Base-by-base conservation (phyloP, 768 basidiomycete genomes). In the Kwoniella newhampshirensis region DNA sequence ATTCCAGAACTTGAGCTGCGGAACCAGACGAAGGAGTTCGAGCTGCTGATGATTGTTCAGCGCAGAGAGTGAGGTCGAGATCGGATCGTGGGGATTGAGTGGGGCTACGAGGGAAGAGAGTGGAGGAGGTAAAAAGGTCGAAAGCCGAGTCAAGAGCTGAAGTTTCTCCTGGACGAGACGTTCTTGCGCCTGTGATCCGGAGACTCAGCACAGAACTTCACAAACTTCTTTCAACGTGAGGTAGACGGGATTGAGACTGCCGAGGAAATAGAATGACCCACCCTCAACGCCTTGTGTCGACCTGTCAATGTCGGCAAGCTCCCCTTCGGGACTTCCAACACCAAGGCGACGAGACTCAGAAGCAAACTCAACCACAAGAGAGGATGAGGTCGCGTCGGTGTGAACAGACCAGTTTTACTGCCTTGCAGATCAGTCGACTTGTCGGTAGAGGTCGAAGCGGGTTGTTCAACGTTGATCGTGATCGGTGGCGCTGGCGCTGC, bases 291-390 rank as follows among this genome's bases (percentile, higher is more conserved):
- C 53, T 64, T 66, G 44, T 73, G 71, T 15, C 71, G 17, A 0
- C 71, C 68, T 0, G 71, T 73, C 39, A 73, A 36, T 18, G 71
- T 70, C 5, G 71, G 71, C 37, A 73, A 51, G 43, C 50, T 43
- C 7, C 68, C 68, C 37, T 68, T 73, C 6, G 71, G 71, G 4
- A 73, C 68, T 8, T 51, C 60, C 43, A 73, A 45, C 3, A 73
- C 60, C 25, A 73, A 45, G 1, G 68, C 66, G 2, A 63, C 23
- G 7, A 73, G 12, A 45, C 66, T 68, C 15, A 73, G 46, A 4
- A 61, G 26, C 37, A 73, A 36, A 44, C 64, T 65, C 21, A 73
- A 18, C 68, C 66, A 73, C 3, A 68, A 40, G 8, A 73, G 48
- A 9, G 71, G 68, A 56, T 73, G 71, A 26, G 68, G 62, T 45